Conservation (phyloP, 192 early-diverging fungal species). For the Dimargaris verticillata region DNA sequence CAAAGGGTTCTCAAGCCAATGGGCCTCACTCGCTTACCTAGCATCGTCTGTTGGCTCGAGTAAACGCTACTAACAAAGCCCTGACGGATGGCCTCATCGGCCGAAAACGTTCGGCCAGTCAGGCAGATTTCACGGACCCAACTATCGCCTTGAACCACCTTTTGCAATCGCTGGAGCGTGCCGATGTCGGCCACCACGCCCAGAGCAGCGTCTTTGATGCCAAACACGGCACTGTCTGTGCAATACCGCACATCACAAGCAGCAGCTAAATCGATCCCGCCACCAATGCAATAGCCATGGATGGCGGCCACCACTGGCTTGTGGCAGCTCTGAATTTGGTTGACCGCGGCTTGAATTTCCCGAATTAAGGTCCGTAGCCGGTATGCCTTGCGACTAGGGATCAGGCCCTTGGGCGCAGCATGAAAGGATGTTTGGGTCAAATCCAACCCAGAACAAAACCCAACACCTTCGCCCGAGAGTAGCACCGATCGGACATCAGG, state of each 20-base stretch:
- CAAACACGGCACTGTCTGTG: conserved; percentile 59
- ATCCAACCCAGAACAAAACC: conserved; percentile 89
- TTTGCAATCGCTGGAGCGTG: conserved; percentile 87
- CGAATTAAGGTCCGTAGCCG: conserved; percentile 27
- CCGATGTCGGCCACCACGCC: conserved; percentile 87
- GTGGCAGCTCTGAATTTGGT: conserved; percentile 64
- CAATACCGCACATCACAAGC: conserved; percentile 87
- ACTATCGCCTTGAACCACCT: conserved; percentile 78
- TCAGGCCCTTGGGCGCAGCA: conserved; percentile 4
- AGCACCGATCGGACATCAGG: conserved; percentile 56
- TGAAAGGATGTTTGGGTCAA: conserved; percentile 24
- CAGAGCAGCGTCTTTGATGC: conserved; percentile 85
- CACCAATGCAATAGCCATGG: conserved; percentile 73
- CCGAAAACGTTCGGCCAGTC: conserved; percentile 58
- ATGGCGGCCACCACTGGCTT: conserved; percentile 82
- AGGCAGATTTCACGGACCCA: conserved; percentile 82
- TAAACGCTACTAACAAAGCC: conserved; percentile 44
- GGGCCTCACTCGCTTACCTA: conserved; percentile 14
- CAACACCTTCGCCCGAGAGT: conserved; percentile 48
- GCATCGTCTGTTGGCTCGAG: conserved; percentile 13
- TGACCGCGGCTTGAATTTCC: conserved; percentile 47
- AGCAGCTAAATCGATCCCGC: conserved; percentile 70
- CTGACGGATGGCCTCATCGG: conserved; percentile 39
- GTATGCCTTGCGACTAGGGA: conserved; percentile 22
- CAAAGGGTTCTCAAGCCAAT: too few relatives aligned